Evolutionary conservation across 345 rosid species (phyloP), one percentile per base, ranked within the genome.

Genomic region (Ceriops tagal): DNA sequence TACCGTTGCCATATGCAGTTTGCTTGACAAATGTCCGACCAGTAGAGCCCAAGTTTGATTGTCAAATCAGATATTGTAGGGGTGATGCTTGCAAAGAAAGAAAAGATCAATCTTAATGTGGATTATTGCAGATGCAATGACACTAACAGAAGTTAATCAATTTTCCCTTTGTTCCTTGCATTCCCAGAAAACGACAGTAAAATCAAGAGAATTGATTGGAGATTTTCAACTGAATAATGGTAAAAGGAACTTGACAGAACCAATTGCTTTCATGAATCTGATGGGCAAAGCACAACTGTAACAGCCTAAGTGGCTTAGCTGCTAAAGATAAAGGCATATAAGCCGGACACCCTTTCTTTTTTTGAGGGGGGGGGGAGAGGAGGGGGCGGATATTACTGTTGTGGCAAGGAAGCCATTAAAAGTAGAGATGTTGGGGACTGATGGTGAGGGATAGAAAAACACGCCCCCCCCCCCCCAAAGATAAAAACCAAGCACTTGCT

Each of bases 401-500:
- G 77, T 69, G 67, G 39, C 66, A 73, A 56, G 69, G 66, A 78
- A 76, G 78, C 56, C 68, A 74, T 77, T 56, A 79, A 84, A 77
- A 84, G 87, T 75, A 81, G 80, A 79, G 75, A 77, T 79, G 72
- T 70, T 72, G 81, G 76, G 55, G 73, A 52, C 51, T 73, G 65
- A 66, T 67, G 72, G 47, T 27, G 70, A 46, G 56, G 65, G 72
- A 66, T 39, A 64, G 46, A 60, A 46, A 53, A 47, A 65, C 51
- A 22, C 71, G 59, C 76, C 37, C 57, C 28, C 58, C 15, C 64
- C 31, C 26, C 26, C 26, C 0, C n/a, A n/a, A n/a, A 22, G 28
- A 28, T 24, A 37, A 31, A 53, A 32, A 24, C 71, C 71, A 80
- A 73, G 57, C 39, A 64, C 46, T 68, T 71, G 70, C 83, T 84